These are phyloP conservation scores for Lactifluus subvellereus DNA, from an alignment of 768 basidiomycete genomes.

Conservation along the genomic window DNA sequence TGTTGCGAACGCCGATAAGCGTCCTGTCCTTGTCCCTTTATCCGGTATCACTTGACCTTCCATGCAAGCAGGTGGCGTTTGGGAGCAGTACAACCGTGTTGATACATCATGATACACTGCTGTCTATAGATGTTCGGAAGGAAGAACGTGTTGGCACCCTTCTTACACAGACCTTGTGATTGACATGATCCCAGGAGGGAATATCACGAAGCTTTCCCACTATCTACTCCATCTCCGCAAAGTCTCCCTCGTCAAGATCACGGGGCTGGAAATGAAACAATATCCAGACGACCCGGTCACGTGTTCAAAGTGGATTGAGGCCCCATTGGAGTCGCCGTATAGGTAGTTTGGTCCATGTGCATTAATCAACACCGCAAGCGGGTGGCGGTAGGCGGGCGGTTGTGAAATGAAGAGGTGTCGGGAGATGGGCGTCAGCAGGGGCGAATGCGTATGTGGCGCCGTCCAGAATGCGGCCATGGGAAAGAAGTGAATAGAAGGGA, in stretches of 20 bases:
- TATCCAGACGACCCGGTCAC: not conserved
- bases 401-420: not conserved
- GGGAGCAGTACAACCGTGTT: not conserved
- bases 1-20: not conserved
- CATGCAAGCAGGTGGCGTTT: not conserved
- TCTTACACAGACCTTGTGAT: not conserved
- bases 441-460: constrained; percentile 14
- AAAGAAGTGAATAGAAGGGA: constrained; percentile 9
- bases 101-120: not conserved
- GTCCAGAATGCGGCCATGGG: constrained; percentile 9
- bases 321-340: not conserved
- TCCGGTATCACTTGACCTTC: constrained; percentile 7
- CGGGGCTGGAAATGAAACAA: constrained; percentile 52
- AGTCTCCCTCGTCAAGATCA: constrained; percentile 92
- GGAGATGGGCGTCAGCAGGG: constrained; percentile 9
- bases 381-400: not conserved
- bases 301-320: not conserved
- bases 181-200: not conserved
- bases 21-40: not conserved
- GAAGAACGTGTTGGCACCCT: not conserved
- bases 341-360: not conserved
- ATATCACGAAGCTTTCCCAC: not conserved
- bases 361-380: not conserved
- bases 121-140: not conserved
- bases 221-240: constrained; percentile 60